Base-by-base conservation (phyloP, 2,329 filamentous ascomycete genomes). In the Sordariomycetes sp. region DNA sequence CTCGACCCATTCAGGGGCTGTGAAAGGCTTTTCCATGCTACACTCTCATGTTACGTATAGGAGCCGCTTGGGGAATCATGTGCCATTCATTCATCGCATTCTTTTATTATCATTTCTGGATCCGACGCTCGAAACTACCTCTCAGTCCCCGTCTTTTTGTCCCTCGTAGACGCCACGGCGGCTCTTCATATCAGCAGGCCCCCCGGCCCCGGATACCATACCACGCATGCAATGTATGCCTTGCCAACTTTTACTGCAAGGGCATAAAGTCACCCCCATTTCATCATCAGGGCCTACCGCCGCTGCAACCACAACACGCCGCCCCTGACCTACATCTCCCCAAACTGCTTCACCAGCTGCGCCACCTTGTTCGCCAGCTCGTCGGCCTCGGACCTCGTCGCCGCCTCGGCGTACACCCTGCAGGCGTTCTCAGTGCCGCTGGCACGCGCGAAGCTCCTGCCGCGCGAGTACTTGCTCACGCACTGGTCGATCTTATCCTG, bases 361-460 rank as follows among this genome's bases (percentile, higher is more conserved):
- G 86, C 84, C 53, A 97, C 90, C 68, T 90, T 89, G 64, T 84
- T 84, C 59, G 91, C 90, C 61, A 97, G 78, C 70, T 96, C 90
- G 65, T 96, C 91, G 1, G 91, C 90, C 71, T 97, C 92, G 17
- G 85, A 87, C 61, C 88, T 84, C 53, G 89, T 94, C 42, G 88
- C 89, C 3, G 94, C 94, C 73, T 99, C 94, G 8, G 92, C 92
- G 67, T 99, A 99, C 22, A 99, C 91, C 61, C 94, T 82, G 64
- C 96, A 91, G 2, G 90, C 92, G 70, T 99, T 95, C 71, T 99
- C 94, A 0, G 94, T 99, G 34, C 94, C 94, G 62, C 87, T 94
- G 42, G 94, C 90, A 64, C 94, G 85, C 8, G 90, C 94, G 70
- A 99, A 99, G 54, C 88, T 86, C 62, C 94, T 82, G 2, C 89